phyloP scores from a whole-genome alignment of 2,329 filamentous ascomycete species.

The Teratosphaeria epicoccoides region DNA sequence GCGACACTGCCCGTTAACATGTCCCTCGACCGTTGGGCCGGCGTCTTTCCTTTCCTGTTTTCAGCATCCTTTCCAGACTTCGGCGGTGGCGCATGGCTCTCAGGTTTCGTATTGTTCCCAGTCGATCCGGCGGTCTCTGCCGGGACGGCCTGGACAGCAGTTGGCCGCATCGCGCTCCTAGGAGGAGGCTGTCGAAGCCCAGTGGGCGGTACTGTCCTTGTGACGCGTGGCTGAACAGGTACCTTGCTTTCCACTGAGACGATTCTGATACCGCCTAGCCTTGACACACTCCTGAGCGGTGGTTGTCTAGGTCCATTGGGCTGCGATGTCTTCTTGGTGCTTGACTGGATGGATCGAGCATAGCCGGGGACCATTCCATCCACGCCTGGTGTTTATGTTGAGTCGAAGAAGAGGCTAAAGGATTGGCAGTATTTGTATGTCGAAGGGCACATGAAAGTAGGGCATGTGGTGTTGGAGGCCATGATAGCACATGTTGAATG shows the following conservation, averaged over 20 bases:
- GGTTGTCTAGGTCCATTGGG: background rate
- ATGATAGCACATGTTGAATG: background rate
- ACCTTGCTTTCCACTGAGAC: background rate
- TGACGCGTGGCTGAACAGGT: too few relatives aligned
- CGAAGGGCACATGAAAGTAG: background rate
- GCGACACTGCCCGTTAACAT: background rate
- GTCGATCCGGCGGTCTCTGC: background rate
- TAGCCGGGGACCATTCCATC: background rate
- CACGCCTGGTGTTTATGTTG: background rate
- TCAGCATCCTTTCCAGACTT: background rate
- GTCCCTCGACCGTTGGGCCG: background rate
- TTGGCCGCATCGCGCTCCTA: too few relatives aligned
- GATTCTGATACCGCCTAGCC: background rate
- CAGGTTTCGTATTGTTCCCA: background rate
- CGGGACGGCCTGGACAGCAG: too few relatives aligned
- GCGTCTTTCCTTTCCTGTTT: background rate
- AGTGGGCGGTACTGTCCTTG: too few relatives aligned
- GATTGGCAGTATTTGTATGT: background rate
- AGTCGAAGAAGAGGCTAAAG: background rate
- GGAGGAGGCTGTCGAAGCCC: too few relatives aligned
- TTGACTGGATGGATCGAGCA: background rate
- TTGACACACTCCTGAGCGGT: background rate
- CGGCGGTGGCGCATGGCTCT: background rate
- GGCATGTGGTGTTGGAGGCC: background rate
- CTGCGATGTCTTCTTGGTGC: background rate